Evolutionary conservation across 2,329 filamentous ascomycete genomes (phyloP), one percentile per base, ranked within the genome.

Genomic region (Neonectria coccinea): DNA sequence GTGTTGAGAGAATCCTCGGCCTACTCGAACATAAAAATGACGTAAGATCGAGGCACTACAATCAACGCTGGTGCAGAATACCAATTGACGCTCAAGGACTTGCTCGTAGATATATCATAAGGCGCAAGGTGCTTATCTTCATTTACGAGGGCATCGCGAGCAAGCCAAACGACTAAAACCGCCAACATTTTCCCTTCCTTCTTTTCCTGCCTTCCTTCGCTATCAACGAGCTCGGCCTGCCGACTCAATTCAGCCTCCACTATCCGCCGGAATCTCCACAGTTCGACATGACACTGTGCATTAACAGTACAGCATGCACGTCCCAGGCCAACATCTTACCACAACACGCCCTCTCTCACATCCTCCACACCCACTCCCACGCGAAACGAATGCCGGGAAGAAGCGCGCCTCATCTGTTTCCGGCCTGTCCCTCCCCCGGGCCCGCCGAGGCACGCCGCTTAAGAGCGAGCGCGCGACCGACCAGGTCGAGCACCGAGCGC

Each of bases 331-430:
- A 45, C 31, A 50, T 16, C 25, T 31, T 31, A 22, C 16, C 16
- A 36, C 44, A 51, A 50, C 61, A 47, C 53, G 36, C 56, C 56
- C 42, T 66, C 27, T 25, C 25, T 25, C 25, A 25, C 64, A 64
- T 52, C 52, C 31, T 33, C 42, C 54, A 59, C 58, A 4, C 47
- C 9, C 56, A 65, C 48, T 11, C 48, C 68, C 56, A 69, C 62
- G 67, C 69, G 59, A 67, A 70, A 67, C 64, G 67, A 71, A 65
- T 73, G 65, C 67, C 70, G 67, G 70, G 67, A 67, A 66, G 65
- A 73, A 72, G 65, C 69, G 58, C 66, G 55, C 62, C 55, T 65
- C 62, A 55, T 63, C 67, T 73, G 64, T 72, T 72, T 64, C 71
- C 68, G 65, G 64, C 56, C 51, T 56, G 14, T 47, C 44, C 44